Conservation (phyloP, 768 basidiomycete genomes). For the Dictyophora rubrovolvata region DNA sequence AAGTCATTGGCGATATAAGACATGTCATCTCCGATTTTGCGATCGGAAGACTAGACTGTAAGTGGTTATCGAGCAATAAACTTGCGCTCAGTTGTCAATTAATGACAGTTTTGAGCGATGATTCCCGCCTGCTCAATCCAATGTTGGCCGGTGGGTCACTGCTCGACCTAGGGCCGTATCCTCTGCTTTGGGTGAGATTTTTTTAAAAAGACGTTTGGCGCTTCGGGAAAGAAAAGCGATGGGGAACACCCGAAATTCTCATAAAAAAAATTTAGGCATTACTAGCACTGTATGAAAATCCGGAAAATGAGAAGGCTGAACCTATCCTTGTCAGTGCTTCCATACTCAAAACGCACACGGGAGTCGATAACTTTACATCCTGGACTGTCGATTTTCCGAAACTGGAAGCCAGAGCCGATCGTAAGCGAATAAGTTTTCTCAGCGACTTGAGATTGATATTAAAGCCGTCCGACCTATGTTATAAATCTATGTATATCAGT, state of each 20-base stretch:
- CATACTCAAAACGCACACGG: constrained; percentile 10
- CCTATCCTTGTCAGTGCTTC: constrained; percentile 9
- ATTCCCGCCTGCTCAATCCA: constrained; percentile 10
- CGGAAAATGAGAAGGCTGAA: constrained; percentile 8
- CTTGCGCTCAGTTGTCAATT: neutral
- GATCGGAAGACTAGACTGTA: constrained; percentile 3
- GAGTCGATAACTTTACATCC: constrained; percentile 10
- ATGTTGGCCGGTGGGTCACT: constrained; percentile 14
- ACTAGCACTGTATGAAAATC: constrained; percentile 12
- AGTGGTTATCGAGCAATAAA: neutral
- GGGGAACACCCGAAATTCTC: no score
- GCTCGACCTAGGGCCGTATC: constrained; percentile 15
- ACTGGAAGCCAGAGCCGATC: constrained; percentile 5
- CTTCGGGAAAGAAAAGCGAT: no score
- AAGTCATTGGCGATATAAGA: constrained; percentile 11
- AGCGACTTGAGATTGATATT: no score
- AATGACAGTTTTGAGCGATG: neutral
- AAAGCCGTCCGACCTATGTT: neutral
- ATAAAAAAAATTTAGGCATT: neutral
- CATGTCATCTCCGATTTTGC: constrained; percentile 13
- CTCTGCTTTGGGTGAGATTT: constrained; percentile 12
- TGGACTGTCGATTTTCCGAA: constrained; percentile 10
- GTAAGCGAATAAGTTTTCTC: neutral
- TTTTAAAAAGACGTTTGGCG: neutral
- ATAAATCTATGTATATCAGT: neutral